These are phyloP conservation scores for Lentinula raphanica DNA, from an alignment of 768 basidiomycete genomes.

Conservation along the genomic window DNA sequence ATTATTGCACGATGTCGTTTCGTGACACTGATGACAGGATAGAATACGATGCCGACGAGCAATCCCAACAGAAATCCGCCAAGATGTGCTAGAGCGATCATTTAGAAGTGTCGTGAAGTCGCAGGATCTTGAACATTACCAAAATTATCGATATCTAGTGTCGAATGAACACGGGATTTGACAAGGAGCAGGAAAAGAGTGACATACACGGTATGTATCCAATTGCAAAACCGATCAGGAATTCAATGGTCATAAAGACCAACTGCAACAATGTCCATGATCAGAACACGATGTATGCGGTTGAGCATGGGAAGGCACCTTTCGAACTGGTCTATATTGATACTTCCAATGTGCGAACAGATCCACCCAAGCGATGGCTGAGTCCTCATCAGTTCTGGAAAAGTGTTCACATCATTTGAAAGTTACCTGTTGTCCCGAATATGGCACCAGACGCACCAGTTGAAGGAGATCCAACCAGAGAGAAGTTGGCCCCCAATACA, in stretches of 20 bases:
- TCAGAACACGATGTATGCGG: not conserved
- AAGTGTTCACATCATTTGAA: not conserved
- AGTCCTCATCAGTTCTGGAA: not conserved
- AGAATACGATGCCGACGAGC: slow-evolving; percentile 76
- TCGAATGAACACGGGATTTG: not conserved
- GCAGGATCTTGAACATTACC: slow-evolving; percentile 34
- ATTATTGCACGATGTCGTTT: slow-evolving; percentile 67
- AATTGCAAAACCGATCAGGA: slow-evolving; percentile 80
- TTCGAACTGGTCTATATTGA: slow-evolving; percentile 74
- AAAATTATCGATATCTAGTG: slow-evolving; percentile 85
- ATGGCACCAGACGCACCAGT: slow-evolving; percentile 93
- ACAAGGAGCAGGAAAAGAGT: not conserved
- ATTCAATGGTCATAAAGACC: slow-evolving; percentile 77
- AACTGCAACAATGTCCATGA: slow-evolving; percentile 44
- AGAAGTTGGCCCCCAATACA: slow-evolving; percentile 89
- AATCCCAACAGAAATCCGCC: slow-evolving; percentile 82
- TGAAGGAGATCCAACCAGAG: slow-evolving; percentile 81
- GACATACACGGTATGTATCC: slow-evolving; percentile 77
- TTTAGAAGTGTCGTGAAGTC: not conserved
- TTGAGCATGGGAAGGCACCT: slow-evolving; percentile 38
- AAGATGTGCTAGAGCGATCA: slow-evolving; percentile 47
- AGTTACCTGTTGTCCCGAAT: slow-evolving; percentile 80
- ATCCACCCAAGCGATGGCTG: slow-evolving; percentile 78
- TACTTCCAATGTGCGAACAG: slow-evolving; percentile 90
- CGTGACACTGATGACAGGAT: slow-evolving; percentile 83